Base-by-base conservation (phyloP, 139 green algal species). In the Coelastrella sp. region DNA sequence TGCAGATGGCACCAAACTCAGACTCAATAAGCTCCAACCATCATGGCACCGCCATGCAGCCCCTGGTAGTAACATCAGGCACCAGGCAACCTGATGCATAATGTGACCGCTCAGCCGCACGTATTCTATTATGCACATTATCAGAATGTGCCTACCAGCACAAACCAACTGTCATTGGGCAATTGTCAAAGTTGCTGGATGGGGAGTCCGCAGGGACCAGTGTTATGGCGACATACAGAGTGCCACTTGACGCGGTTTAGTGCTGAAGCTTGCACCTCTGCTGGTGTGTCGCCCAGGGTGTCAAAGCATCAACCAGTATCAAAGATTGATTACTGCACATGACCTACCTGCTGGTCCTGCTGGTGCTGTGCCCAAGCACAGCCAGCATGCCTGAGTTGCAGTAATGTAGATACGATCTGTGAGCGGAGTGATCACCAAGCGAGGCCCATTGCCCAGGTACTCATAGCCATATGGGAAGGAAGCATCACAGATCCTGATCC, bases 361-460 rank as follows among this genome's bases (percentile, higher is more conserved):
- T 54, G 96, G 96, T 0, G 96, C 96, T 8, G 95, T 97, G 32
- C 96, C 96, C 71, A 98, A 88, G 88, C 92, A 96, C 73, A 98
- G 91, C 96, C 96, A 98, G 94, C 95, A 97, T 2, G 95, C 96
- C 91, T 97, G 95, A 8, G 95, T 97, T 58, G 96, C 96, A 7
- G 96, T 98, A 91, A 98, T 97, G 92, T 98, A 98, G 83, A 98
- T 97, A 76, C 96, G 93, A 82, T 98, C 96, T 3, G 96, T 98
- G 19, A 98, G 92, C 0, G 96, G 96, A 20, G 96, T 98, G 93
- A 98, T 96, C 84, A 98, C 96, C 56, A 98, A 94, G 22, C 96
- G 92, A 5, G 94, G 76, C 80, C 95, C 96, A 83, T 98, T 98
- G 78, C 96, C 96, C 16, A 98, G 92, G 92, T 98, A 98, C 95